These are phyloP conservation scores for Colletotrichum sp. DNA, from an alignment of 2,329 filamentous ascomycete species.

Conservation along the genomic window DNA sequence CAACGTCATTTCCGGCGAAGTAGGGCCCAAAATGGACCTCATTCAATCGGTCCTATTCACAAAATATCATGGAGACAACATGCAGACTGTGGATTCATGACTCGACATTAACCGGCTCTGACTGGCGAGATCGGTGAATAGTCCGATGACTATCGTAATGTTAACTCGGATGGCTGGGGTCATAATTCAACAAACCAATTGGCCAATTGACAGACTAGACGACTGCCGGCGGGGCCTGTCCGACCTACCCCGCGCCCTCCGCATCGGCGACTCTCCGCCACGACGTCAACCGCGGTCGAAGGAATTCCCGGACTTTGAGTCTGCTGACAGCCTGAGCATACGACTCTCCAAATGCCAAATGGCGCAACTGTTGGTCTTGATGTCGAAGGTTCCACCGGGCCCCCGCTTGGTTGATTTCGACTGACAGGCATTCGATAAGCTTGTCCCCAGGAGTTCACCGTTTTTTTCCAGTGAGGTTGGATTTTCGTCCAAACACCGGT, in stretches of 20 bases:
- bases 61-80: not conserved
- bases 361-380: not conserved
- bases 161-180: not conserved
- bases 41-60: slow-evolving; percentile 1
- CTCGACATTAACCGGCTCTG: not conserved
- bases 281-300: not conserved
- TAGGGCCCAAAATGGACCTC: not conserved
- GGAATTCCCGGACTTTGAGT: not conserved
- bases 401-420: not conserved
- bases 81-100: not conserved
- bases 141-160: not conserved
- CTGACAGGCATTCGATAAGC: not conserved
- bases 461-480: not conserved
- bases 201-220: not conserved
- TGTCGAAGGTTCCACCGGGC: not conserved
- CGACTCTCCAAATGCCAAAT: not conserved
- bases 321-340: not conserved
- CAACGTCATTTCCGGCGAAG: not conserved
- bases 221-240: not conserved
- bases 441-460: not conserved
- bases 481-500: not conserved
- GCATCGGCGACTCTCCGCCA: slow-evolving; percentile 2
- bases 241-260: slow-evolving; percentile 10
- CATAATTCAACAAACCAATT: not conserved
- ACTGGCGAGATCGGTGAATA: not conserved